These are phyloP conservation scores for Leishmania martiniquensis DNA, from an alignment of 208 protist species.

Conservation along the genomic window DNA sequence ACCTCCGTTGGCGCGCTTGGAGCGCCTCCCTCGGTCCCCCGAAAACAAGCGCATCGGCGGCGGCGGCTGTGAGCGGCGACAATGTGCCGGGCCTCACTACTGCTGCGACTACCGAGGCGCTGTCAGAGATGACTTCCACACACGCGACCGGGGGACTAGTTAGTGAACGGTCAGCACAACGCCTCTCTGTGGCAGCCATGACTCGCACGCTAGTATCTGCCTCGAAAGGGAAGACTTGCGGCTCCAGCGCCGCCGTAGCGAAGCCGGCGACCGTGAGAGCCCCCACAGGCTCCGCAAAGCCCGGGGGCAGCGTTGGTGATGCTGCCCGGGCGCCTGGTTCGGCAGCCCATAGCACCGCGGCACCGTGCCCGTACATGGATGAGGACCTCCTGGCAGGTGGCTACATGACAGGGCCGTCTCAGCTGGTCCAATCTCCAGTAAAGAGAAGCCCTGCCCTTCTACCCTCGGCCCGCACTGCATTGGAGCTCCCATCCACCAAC, in stretches of 20 bases:
- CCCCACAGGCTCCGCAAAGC: not conserved
- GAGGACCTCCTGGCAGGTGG: slow-evolving; percentile 29
- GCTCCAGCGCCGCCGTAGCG: not conserved
- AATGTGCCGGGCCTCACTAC: slow-evolving; percentile 7
- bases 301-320: not conserved
- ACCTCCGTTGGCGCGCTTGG: slow-evolving; percentile 15
- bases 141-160: not conserved
- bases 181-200: not conserved
- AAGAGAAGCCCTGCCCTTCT: not conserved
- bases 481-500: not conserved
- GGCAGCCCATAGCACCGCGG: not conserved
- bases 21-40: slow-evolving; percentile 1
- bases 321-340: too few species aligned
- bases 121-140: not conserved
- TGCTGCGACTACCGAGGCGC: not conserved
- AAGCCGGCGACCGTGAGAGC: not conserved
- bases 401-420: slow-evolving; percentile 22
- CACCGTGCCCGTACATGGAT: slow-evolving; percentile 22
- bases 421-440: slow-evolving; percentile 7
- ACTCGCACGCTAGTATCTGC: not conserved
- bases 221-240: not conserved
- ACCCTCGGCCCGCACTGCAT: not conserved
- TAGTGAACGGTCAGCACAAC: not conserved
- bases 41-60: slow-evolving; percentile 5
- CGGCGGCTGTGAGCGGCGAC: slow-evolving; percentile 4